phyloP scores from a whole-genome alignment of 2,329 filamentous ascomycete genomes.

The Samsoniella hepiali region DNA sequence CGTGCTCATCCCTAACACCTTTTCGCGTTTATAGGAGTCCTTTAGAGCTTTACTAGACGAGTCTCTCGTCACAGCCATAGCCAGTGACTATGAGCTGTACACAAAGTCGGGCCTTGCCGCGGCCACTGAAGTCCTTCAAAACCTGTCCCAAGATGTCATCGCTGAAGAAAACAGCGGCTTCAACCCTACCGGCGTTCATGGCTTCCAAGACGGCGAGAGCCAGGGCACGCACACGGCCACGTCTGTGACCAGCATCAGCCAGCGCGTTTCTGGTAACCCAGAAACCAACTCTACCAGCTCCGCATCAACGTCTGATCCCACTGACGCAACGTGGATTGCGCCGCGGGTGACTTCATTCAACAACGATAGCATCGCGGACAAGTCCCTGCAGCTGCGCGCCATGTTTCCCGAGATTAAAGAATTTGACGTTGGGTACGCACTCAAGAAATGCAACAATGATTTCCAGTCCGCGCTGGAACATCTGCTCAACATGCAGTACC shows the following conservation, averaged over 20 bases:
- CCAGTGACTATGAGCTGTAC: constrained; percentile 67
- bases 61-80: constrained; percentile 71
- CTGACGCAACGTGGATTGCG: constrained; percentile 24
- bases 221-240: constrained; percentile 25
- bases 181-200: constrained; percentile 70
- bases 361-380: constrained; percentile 53
- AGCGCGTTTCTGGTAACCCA: constrained; percentile 27
- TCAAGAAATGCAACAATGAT: constrained; percentile 66
- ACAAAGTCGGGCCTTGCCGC: constrained; percentile 48
- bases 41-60: constrained; percentile 76
- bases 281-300: constrained; percentile 32
- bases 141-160: constrained; percentile 60
- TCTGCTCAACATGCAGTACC: constrained; percentile 73
- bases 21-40: constrained; percentile 49
- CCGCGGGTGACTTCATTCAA: constrained; percentile 36
- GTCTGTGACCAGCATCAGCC: constrained; percentile 28
- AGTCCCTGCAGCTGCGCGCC: constrained; percentile 58
- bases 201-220: constrained; percentile 29
- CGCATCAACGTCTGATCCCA: constrained; percentile 24
- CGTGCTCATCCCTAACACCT: not conserved
- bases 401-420: constrained; percentile 70
- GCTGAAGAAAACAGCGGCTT: constrained; percentile 72
- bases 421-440: constrained; percentile 61
- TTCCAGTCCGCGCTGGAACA: constrained; percentile 72
- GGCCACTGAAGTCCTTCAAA: constrained; percentile 59